phyloP scores from a whole-genome alignment of 768 basidiomycete species.

The Kwoniella newhampshirensis region DNA sequence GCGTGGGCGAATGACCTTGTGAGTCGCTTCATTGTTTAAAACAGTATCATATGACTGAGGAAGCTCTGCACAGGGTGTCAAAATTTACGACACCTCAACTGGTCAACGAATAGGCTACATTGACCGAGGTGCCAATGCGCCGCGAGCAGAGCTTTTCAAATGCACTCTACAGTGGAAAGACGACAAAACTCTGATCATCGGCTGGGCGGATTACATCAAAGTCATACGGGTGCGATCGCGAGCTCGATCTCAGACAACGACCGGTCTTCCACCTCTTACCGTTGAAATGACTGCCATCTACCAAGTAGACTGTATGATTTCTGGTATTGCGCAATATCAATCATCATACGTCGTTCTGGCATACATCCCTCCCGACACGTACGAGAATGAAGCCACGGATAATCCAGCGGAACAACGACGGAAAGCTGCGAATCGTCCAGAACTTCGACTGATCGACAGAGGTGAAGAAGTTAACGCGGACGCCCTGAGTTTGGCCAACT shows the following conservation, averaged over 20 bases:
- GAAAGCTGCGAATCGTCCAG: constrained; percentile 85
- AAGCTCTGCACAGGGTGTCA: constrained; percentile 85
- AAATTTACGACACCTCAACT: constrained; percentile 81
- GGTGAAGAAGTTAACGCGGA: constrained; percentile 88
- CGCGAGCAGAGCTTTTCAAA: constrained; percentile 91
- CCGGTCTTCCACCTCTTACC: constrained; percentile 35
- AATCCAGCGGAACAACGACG: constrained; percentile 74
- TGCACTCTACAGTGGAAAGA: constrained; percentile 91
- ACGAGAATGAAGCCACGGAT: constrained; percentile 68
- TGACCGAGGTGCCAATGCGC: constrained; percentile 75
- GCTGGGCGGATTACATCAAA: constrained; percentile 92
- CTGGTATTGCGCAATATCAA: constrained; percentile 77
- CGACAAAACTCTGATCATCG: constrained; percentile 81
- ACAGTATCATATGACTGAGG: background rate
- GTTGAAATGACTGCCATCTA: constrained; percentile 91
- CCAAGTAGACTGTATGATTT: constrained; percentile 91
- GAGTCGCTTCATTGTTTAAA: constrained; percentile 40
- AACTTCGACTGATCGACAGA: constrained; percentile 85
- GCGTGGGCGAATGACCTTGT: constrained; percentile 96
- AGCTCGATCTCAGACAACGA: constrained; percentile 58
- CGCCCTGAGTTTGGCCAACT: constrained; percentile 74
- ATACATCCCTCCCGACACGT: constrained; percentile 75
- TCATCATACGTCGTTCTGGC: constrained; percentile 74
- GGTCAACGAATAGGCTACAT: constrained; percentile 79
- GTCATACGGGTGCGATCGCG: constrained; percentile 62